These are phyloP conservation scores for Botryotinia calthae DNA, from an alignment of 2,329 filamentous ascomycete genomes.

Conservation along the genomic window DNA sequence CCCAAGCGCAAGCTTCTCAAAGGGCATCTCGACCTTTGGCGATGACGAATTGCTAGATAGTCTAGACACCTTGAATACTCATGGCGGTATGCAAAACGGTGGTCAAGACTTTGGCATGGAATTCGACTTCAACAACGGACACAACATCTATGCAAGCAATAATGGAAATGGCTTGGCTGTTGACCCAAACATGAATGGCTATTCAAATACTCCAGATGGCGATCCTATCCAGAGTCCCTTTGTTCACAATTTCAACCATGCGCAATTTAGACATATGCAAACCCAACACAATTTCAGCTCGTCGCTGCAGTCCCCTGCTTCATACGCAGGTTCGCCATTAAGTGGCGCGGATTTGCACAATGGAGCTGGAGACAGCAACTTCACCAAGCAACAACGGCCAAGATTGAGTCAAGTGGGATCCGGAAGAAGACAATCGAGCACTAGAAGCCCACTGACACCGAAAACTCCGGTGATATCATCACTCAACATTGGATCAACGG, in stretches of 20 bases:
- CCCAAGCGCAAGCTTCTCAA: conserved; percentile 69
- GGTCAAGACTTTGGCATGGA: conserved; percentile 57
- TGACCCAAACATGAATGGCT: conserved; percentile 69
- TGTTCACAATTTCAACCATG: conserved; percentile 72
- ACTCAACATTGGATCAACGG: conserved; percentile 61
- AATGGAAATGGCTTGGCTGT: conserved; percentile 59
- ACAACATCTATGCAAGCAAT: conserved; percentile 52
- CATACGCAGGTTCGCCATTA: conserved; percentile 51
- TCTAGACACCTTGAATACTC: conserved; percentile 50
- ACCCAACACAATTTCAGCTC: conserved; percentile 55
- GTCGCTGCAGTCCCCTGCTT: conserved; percentile 53
- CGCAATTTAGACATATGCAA: conserved; percentile 70
- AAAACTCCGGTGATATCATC: conserved; percentile 77
- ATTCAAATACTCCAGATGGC: conserved; percentile 87
- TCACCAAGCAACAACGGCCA: conserved; percentile 57
- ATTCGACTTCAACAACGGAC: conserved; percentile 57
- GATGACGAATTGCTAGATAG: conserved; percentile 87
- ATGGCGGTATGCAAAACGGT: conserved; percentile 51
- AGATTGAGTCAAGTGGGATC: conserved; percentile 63
- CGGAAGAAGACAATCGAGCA: conserved; percentile 66
- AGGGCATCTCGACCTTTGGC: conserved; percentile 73
- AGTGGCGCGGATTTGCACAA: conserved; percentile 50
- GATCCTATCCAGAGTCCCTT: conserved; percentile 91
- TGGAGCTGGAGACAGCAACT: conserved; percentile 44
- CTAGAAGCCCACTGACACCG: conserved; percentile 77